Evolutionary conservation across 1,284 basidiomycete species (phyloP).

Genomic region (Austroboletus niveus): DNA sequence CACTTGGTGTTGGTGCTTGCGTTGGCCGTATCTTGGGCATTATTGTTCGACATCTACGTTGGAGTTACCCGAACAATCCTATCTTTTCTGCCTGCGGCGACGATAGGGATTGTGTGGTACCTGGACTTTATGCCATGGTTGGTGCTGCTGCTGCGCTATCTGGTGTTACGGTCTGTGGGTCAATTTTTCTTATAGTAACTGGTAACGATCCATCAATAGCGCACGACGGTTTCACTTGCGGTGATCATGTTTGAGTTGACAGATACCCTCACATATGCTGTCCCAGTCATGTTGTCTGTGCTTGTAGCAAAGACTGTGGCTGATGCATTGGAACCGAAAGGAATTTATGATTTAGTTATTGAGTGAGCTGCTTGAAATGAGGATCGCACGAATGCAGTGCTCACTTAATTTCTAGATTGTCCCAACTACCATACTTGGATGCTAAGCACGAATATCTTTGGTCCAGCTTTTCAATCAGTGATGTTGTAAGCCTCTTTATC

Average conservation of each 20-base stretch:
- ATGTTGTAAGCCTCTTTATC: constrained; percentile 58
- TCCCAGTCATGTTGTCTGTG: constrained; percentile 90
- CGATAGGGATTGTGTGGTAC: constrained; percentile 71
- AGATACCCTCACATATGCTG: constrained; percentile 90
- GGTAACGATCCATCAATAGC: constrained; percentile 38
- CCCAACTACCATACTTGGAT: constrained; percentile 89
- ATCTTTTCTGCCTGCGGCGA: constrained; percentile 69
- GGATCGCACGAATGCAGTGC: not conserved
- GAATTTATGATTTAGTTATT: constrained; percentile 95
- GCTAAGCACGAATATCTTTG: constrained; percentile 87
- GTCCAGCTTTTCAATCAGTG: constrained; percentile 71
- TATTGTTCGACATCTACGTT: constrained; percentile 76
- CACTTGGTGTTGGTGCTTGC: constrained; percentile 95
- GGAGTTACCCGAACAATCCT: constrained; percentile 56
- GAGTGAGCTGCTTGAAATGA: constrained; percentile 49
- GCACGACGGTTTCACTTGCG: constrained; percentile 88
- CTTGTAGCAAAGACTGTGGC: constrained; percentile 93
- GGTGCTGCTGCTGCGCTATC: constrained; percentile 87
- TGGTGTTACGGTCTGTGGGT: constrained; percentile 72
- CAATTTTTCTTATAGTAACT: not conserved
- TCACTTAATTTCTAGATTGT: constrained; percentile 39
- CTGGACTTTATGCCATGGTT: constrained; percentile 90
- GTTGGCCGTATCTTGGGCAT: constrained; percentile 90
- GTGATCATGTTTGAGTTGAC: constrained; percentile 99
- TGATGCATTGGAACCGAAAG: constrained; percentile 90